These are phyloP conservation scores for Neurospora sp. DNA, from an alignment of 495 filamentous ascomycete species.

Conservation along the genomic window DNA sequence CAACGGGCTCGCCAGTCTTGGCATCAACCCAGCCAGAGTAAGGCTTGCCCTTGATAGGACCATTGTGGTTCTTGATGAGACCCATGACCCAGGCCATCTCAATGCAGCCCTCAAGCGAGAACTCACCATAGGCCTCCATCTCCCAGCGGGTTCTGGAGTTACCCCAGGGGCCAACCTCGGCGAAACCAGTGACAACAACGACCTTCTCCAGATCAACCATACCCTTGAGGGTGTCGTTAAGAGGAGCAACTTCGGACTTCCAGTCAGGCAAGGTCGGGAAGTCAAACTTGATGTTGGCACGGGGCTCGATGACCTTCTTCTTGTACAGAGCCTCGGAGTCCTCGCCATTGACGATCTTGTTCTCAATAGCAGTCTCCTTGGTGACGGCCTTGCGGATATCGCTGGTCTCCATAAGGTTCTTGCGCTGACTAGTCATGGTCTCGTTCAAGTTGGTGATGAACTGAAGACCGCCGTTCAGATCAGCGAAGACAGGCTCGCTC, in stretches of 20 bases:
- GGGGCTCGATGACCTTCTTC: conserved; percentile 82
- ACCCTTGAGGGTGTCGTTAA: conserved; percentile 78
- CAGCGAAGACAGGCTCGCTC: conserved; percentile 87
- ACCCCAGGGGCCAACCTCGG: conserved; percentile 95
- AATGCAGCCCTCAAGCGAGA: conserved; percentile 94
- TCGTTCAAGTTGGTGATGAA: conserved; percentile 97
- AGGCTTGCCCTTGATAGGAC: conserved; percentile 90
- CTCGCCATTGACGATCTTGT: conserved; percentile 95
- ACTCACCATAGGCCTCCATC: conserved; percentile 95
- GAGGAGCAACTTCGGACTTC: conserved; percentile 80
- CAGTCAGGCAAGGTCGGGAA: conserved; percentile 87
- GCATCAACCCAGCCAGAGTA: conserved; percentile 97
- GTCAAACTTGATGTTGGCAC: conserved; percentile 94
- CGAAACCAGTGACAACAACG: conserved; percentile 92
- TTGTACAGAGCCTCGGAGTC: conserved; percentile 86
- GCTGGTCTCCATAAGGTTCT: conserved; percentile 85
- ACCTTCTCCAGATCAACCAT: conserved; percentile 99
- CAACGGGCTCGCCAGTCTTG: conserved; percentile 88
- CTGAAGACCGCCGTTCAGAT: conserved; percentile 94
- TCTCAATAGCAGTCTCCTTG: conserved; percentile 92
- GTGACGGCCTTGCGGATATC: conserved; percentile 89
- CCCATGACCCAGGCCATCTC: conserved; percentile 99
- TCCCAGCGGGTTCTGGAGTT: conserved; percentile 97
- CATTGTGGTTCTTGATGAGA: conserved; percentile 96
- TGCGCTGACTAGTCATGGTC: conserved; percentile 79